Evolutionary conservation across 2,329 filamentous ascomycete genomes (phyloP).

Genomic region (Neonectria punicea): DNA sequence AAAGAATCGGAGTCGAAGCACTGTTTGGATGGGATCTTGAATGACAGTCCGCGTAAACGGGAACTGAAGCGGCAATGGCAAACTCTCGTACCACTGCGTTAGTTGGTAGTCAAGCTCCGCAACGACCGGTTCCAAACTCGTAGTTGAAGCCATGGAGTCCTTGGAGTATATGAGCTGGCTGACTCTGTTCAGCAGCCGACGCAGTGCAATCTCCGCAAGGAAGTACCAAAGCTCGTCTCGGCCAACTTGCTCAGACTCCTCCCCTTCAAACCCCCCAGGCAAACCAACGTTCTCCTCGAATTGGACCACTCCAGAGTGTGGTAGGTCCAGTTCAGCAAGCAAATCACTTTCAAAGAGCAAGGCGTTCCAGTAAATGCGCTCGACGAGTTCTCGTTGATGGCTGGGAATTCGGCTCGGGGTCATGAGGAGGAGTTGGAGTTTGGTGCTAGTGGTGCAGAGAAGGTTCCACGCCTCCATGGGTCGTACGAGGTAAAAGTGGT

Average conservation of each 20-base stretch:
- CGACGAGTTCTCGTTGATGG: constrained; percentile 76
- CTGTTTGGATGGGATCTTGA: constrained; percentile 80
- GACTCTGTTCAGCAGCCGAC: constrained; percentile 80
- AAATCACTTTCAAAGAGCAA: constrained; percentile 84
- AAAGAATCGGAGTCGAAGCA: constrained; percentile 82
- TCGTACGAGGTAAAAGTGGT: constrained; percentile 83
- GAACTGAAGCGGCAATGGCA: constrained; percentile 80
- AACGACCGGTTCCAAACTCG: constrained; percentile 80
- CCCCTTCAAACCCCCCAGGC: constrained; percentile 81
- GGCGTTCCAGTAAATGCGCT: constrained; percentile 87
- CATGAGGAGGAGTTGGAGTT: constrained; percentile 81
- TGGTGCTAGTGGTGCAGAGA: constrained; percentile 82
- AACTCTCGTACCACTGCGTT: constrained; percentile 84
- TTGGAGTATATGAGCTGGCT: constrained; percentile 84
- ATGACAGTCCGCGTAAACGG: constrained; percentile 75
- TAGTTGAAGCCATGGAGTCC: constrained; percentile 75
- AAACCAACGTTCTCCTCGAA: constrained; percentile 84
- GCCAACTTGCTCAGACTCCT: constrained; percentile 70
- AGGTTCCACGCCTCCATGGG: constrained; percentile 87
- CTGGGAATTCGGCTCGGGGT: constrained; percentile 76
- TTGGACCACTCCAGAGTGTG: constrained; percentile 84
- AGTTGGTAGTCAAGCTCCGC: constrained; percentile 85
- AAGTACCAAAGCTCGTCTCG: constrained; percentile 89
- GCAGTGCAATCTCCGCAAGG: constrained; percentile 82
- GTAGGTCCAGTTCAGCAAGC: constrained; percentile 81